Conservation (phyloP, 257 asterid species). For the Solanum chilense region DNA sequence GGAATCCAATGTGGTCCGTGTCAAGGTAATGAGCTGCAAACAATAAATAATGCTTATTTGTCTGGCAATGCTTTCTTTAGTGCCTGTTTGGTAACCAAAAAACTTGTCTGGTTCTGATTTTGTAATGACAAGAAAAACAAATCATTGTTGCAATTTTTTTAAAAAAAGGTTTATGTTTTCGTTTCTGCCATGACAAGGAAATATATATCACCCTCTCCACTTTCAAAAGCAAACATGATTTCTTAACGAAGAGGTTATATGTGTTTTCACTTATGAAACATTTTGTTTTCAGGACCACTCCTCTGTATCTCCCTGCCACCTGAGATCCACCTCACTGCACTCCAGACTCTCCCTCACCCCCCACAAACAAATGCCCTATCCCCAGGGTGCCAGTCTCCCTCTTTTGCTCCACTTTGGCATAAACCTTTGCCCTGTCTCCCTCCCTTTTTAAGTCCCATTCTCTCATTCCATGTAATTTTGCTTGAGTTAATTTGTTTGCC, state of each 20-base stretch:
- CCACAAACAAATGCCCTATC: neutral
- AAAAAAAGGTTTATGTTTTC: neutral
- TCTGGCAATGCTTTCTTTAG: neutral
- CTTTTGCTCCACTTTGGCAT: neutral
- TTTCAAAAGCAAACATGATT: neutral
- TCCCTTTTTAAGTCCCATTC: neutral
- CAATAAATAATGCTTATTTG: neutral
- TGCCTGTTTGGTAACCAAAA: neutral
- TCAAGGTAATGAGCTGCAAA: constrained; percentile 20
- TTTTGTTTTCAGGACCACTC: neutral
- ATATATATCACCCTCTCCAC: neutral
- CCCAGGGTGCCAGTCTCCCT: neutral
- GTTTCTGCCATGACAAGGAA: neutral
- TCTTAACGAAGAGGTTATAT: neutral
- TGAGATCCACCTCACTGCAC: neutral
- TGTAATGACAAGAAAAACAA: neutral
- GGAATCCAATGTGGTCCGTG: constrained; percentile 56
- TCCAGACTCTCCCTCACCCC: too few species aligned
- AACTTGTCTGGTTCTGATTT: neutral
- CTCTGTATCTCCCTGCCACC: neutral
- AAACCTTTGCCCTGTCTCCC: neutral
- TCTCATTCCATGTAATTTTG: neutral
- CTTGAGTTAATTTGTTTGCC: neutral
- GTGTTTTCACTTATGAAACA: neutral
- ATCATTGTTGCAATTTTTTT: neutral